Evolutionary conservation across 495 filamentous ascomycete species (phyloP).

Genomic region (Podospora conica): DNA sequence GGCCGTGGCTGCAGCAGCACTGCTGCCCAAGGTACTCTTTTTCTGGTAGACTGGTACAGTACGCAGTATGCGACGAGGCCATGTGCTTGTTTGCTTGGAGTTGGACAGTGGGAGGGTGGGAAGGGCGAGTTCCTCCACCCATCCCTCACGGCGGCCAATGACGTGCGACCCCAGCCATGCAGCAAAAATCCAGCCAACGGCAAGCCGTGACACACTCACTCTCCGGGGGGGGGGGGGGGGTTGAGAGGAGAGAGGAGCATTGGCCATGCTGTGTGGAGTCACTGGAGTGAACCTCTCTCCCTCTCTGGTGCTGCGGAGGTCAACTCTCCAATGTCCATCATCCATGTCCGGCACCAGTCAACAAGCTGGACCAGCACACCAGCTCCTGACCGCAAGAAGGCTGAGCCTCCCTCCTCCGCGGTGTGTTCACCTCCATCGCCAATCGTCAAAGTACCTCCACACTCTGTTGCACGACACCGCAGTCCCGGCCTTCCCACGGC

Average conservation of each 20-base stretch:
- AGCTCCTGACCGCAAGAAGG: not conserved
- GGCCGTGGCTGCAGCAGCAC: conserved; percentile 1
- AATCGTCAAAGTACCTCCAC: not conserved
- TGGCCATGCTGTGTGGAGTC: not conserved
- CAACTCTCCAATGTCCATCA: not conserved
- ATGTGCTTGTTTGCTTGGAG: conserved; percentile 7
- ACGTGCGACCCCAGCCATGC: conserved; percentile 40
- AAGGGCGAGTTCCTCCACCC: conserved; percentile 13
- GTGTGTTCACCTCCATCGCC: not conserved
- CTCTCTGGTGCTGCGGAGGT: no score
- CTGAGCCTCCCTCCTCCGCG: no score
- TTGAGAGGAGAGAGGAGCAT: not conserved
- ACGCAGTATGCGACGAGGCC: conserved; percentile 7
- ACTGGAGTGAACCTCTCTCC: no score
- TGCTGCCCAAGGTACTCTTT: conserved; percentile 12
- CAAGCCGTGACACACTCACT: conserved; percentile 1
- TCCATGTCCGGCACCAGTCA: not conserved
- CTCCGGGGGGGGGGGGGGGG: not conserved
- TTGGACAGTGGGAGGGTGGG: conserved; percentile 4
- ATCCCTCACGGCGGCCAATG: conserved; percentile 32
- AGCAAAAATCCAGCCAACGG: conserved; percentile 18
- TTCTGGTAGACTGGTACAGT: no score
- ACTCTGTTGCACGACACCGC: not conserved
- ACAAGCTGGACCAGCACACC: not conserved
- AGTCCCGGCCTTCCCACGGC: not conserved